Evolutionary conservation across 345 rosid genomes (phyloP), one percentile per base, ranked within the genome.

Genomic region (Boechera divaricarpa): DNA sequence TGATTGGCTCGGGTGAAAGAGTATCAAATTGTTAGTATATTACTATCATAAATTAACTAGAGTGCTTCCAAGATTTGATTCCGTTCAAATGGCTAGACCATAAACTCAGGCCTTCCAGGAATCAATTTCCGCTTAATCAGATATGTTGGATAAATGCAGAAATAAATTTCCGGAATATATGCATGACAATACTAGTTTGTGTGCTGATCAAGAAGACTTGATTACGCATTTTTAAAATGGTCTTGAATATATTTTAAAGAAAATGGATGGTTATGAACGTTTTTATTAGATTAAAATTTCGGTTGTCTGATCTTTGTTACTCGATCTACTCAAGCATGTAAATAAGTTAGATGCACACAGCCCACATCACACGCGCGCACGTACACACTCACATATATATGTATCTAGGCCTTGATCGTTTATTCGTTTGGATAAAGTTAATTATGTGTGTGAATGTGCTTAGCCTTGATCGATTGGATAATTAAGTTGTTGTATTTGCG

Each of bases 1-100:
- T 75, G 79, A 67, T 73, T 57, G 44, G 52, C 60, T 75, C 59
- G 31, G 26, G 31, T 58, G 7, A 74, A 44, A 55, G 64, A 54
- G 18, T 44, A 44, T 44, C 10, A 45, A 45, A 33, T 56, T 2
- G 49, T 45, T 59, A 45, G 4, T 54, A 51, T 32, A 11, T 51
- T 28, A 15, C 5, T 21, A 62, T 48, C 9, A 63, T 31, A 33
- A 55, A 31, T 3, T 55, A 21, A 63, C 44, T 53, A 38, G 15
- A 44, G 4, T 10, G 12, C 57, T 55, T 44, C 29, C 18, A 65
- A 55, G 10, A 21, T 57, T 66, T 56, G 10, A 6, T 21, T 74
- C 26, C 8, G 9, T 33, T 63, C 3, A 7, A 39, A 63, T 63
- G 15, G 63, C 35, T 52, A 59, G 16, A 61, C 59, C 41, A 72